Evolutionary conservation across 2,329 filamentous ascomycete species (phyloP).

Genomic region (Cladorrhinum sp.): DNA sequence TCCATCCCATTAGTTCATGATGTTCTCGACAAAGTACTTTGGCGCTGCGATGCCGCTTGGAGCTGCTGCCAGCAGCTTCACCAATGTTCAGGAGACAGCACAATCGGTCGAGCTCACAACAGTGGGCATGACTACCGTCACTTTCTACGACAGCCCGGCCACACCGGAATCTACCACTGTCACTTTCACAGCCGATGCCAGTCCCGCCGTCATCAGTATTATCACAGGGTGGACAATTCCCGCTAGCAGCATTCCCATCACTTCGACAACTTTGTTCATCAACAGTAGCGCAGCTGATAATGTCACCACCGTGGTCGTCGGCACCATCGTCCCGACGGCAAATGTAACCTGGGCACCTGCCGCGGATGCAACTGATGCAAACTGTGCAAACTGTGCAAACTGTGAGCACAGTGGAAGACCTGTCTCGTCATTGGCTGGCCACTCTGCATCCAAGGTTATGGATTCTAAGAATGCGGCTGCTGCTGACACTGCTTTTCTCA

Average conservation of each 20-base stretch:
- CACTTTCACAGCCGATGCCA: constrained; percentile 9
- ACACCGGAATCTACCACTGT: constrained; percentile 1
- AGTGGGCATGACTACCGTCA: constrained; percentile 11
- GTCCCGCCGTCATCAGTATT: neutral
- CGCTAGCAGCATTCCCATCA: neutral
- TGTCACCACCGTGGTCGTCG: neutral
- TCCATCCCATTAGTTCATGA: neutral
- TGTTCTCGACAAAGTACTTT: constrained; percentile 3
- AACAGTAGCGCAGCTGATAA: constrained; percentile 4
- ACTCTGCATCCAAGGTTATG: neutral
- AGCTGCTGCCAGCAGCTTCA: neutral
- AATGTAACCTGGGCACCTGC: constrained; percentile 5
- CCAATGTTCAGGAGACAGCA: neutral
- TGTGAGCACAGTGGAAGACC: neutral
- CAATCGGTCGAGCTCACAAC: neutral
- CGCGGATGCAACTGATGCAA: no score
- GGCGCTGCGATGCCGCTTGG: constrained; percentile 3
- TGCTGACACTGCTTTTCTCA: constrained; percentile 4
- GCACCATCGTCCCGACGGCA: neutral
- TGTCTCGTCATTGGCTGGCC: neutral
- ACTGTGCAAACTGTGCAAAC: no score
- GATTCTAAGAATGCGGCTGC: constrained; percentile 13
- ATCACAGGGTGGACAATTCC: neutral
- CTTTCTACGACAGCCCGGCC: constrained; percentile 5
- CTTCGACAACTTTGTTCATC: neutral